These are phyloP conservation scores for Phytophthora hybrid DNA, from an alignment of 352 stramenopile species.

Conservation along the genomic window DNA sequence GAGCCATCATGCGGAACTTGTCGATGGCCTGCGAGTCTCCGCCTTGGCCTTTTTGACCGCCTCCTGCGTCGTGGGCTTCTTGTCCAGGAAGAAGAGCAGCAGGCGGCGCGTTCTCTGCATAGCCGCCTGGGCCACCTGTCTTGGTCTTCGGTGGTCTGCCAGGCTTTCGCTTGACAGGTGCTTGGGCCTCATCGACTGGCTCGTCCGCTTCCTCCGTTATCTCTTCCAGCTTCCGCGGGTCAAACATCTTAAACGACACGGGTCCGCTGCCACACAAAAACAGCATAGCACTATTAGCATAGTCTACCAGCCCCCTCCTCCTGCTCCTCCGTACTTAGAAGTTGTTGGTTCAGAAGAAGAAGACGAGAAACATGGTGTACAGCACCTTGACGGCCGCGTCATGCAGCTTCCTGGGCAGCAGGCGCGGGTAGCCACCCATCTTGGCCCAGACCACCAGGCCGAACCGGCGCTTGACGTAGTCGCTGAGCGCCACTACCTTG, in stretches of 20 bases:
- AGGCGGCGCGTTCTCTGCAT: constrained; percentile 85
- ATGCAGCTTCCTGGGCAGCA: constrained; percentile 58
- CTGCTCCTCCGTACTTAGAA: constrained; percentile 49
- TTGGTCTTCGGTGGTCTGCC: constrained; percentile 57
- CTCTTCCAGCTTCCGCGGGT: constrained; percentile 50
- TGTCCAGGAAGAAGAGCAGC: constrained; percentile 86
- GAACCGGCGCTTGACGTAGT: constrained; percentile 74
- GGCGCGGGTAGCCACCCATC: constrained; percentile 75
- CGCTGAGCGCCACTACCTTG: constrained; percentile 57
- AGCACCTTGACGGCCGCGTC: constrained; percentile 58
- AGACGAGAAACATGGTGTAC: constrained; percentile 77
- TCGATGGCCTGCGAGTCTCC: constrained; percentile 57
- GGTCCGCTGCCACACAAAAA: constrained; percentile 47
- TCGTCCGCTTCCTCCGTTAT: constrained; percentile 18
- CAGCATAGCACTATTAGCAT: too few relatives aligned
- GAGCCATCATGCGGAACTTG: constrained; percentile 86
- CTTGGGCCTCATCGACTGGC: constrained; percentile 19
- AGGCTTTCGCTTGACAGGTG: constrained; percentile 55
- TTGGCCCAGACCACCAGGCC: constrained; percentile 85
- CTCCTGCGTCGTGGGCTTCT: constrained; percentile 47
- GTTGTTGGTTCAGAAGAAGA: constrained; percentile 83
- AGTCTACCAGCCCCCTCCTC: too few relatives aligned
- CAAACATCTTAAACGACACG: constrained; percentile 72
- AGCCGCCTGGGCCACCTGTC: constrained; percentile 64
- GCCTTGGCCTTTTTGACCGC: constrained; percentile 55